Evolutionary conservation across 768 basidiomycete genomes (phyloP), one percentile per base, ranked within the genome.

Genomic region (Auriscalpium microsporum): DNA sequence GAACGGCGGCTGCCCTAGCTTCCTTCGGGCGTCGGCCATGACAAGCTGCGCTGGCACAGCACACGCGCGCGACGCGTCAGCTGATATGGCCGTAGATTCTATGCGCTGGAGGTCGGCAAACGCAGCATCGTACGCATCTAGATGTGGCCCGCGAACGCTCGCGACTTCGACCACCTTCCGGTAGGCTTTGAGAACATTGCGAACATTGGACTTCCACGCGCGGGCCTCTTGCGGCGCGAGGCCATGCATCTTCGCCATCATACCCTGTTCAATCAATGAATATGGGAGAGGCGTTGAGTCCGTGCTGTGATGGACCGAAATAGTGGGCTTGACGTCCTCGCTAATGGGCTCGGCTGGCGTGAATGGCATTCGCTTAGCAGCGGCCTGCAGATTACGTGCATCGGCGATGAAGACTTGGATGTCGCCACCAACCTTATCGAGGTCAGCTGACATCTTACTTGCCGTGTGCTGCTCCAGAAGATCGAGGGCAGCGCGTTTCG

Each of bases 391-490:
- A 4, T 34, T 55, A 2, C 36, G 10, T 5, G 61, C 38, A 33
- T 45, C 45, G 1, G 23, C 50, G 28, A 57, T 48, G 49, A 68
- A 19, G 2, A 36, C 11, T 36, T 47, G 33, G 16, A 69, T 53
- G 8, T 38, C 50, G 7, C 45, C 34, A 34, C 50, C 52, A 35
- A 61, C 50, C 3, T 54, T 35, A 10, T 61, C 61, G 14, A 69
- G 61, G 2, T 54, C 40, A 10, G 51, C 50, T 1, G 69, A 65
- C 67, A 70, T 68, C 4, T 50, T 65, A 34, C 64, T 67, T 0
- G 71, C 71, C 1, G 71, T 63, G 33, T 72, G 71, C 42, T 67
- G 71, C 51, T 73, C 73, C 1, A 71, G 60, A 35, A 73, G 63
- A 47, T 73, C 73, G 8, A 75, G 62, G n/a, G 63, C 64, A 0